Evolutionary conservation across 2,329 filamentous ascomycete species (phyloP), one percentile per base, ranked within the genome.

Genomic region (Neospermospora avenae): DNA sequence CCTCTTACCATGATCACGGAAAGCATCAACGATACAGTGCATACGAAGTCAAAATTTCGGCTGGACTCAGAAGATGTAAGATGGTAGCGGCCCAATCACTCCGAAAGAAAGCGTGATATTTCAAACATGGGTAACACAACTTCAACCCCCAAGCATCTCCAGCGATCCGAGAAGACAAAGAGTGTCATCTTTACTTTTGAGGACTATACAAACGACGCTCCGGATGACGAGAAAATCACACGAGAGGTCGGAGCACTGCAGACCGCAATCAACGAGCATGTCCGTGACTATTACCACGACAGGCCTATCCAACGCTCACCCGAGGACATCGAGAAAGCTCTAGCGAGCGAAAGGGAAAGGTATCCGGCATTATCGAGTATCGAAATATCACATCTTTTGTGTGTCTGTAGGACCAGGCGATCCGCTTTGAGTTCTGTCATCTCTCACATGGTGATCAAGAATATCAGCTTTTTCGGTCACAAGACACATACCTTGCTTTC

Each of bases 181-280:
- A 60, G 53, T 54, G 41, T 60, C 28, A 52, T 60, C 22, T 54
- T 57, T 18, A 60, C 53, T 11, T 57, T 44, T n/a, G 54, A 60
- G 24, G 58, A 60, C 48, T 60, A 51, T 34, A 60, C 53, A 14
- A n/a, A 52, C 22, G 37, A 57, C 46, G 58, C 58, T 28, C 58
- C 53, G 2, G 54, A 60, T 39, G 46, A 57, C 42, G 58, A 57
- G 37, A 57, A 54, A 24, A 60, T 60, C 22, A 22, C 39, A n/a
- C 49, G 54, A 51, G 53, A 57, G 28, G 39, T 54, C 6, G 48
- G 42, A 11, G 58, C 34, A 1, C 46, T 57, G 3, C 58, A 56
- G 18, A 18, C 46, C 10, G 46, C n/a, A 18, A 57, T 60, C 20
- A 37, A 34, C 20, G 41, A 60, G 11, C 54, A 57, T 24, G 44